phyloP scores from a whole-genome alignment of 306 rosid species.

The Castanea sativa region DNA sequence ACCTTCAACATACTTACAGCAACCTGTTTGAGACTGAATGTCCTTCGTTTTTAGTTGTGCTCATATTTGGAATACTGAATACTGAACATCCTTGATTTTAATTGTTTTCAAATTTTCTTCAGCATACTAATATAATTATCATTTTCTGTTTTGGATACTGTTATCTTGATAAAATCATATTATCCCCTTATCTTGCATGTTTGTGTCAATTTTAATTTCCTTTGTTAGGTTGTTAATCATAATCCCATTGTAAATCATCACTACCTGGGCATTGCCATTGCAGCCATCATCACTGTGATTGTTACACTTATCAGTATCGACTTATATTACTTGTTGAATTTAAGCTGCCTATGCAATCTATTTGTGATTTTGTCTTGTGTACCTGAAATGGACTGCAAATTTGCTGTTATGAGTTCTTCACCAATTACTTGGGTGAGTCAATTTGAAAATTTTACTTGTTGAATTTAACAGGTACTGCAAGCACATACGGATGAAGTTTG shows the following conservation, averaged over 20 bases:
- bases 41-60: no score
- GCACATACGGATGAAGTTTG: slow-evolving; percentile 54
- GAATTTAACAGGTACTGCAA: slow-evolving; percentile 37
- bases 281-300: neutral
- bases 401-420: neutral
- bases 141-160: neutral
- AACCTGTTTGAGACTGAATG: no score
- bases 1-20: no score
- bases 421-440: neutral
- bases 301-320: neutral
- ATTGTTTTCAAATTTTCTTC: neutral
- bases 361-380: neutral
- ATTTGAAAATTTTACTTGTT: neutral
- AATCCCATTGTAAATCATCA: neutral
- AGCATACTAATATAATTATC: neutral
- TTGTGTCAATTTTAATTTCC: neutral
- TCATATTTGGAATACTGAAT: no score
- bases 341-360: neutral
- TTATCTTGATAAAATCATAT: neutral
- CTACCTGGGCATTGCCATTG: neutral
- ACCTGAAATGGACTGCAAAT: neutral
- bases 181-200: neutral
- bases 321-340: neutral
- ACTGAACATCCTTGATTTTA: neutral
- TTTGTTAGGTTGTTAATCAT: neutral